Conservation (phyloP, 345 rosid genomes). For the Aurinia saxatilis region DNA sequence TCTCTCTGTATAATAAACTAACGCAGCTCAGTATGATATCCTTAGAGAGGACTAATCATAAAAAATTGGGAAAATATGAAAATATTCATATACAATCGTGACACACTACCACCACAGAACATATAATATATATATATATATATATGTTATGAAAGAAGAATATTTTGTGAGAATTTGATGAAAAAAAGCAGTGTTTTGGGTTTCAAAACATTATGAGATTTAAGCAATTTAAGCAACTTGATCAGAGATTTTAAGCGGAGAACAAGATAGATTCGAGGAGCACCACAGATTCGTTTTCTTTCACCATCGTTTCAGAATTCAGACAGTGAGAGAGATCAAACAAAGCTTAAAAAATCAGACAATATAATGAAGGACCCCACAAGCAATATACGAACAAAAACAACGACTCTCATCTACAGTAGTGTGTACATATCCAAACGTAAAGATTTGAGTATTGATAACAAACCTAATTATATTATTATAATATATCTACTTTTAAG, state of each 20-base stretch:
- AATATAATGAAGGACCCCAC: conserved; percentile 12
- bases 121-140: not conserved
- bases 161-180: not conserved
- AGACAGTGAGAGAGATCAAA: not conserved
- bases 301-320: not conserved
- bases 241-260: not conserved
- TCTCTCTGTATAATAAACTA: no score
- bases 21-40: no score
- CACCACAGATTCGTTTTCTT: conserved; percentile 6
- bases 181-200: not conserved
- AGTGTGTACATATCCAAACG: conserved; percentile 23
- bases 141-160: not conserved
- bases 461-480: not conserved
- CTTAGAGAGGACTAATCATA: not conserved
- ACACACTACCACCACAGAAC: not conserved
- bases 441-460: conserved; percentile 9
- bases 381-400: conserved; percentile 26
- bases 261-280: not conserved
- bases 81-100: not conserved
- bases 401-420: conserved; percentile 3
- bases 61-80: not conserved
- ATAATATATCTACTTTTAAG: not conserved
- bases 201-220: no score
- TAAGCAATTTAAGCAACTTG: no score
- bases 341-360: conserved; percentile 15